Conservation (phyloP, 1,284 basidiomycete species). For the Trametes versicolor region DNA sequence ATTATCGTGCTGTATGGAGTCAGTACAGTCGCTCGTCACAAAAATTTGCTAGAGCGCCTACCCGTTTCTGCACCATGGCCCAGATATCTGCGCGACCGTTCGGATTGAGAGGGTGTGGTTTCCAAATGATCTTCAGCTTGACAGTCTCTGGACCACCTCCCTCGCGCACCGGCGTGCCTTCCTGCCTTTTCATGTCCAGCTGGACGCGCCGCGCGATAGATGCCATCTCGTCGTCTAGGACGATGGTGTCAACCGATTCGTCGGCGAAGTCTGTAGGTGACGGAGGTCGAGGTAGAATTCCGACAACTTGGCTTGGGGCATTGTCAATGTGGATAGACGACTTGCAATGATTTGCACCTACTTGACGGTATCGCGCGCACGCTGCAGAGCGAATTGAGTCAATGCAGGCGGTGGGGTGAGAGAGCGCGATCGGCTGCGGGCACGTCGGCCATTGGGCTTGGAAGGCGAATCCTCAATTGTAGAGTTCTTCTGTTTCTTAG, state of each 20-base stretch:
- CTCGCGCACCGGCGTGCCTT: slow-evolving; percentile 35
- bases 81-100: slow-evolving; percentile 52
- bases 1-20: slow-evolving; percentile 59
- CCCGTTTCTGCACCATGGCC: slow-evolving; percentile 66
- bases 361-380: slow-evolving; percentile 67
- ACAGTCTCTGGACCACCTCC: slow-evolving; percentile 53
- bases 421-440: slow-evolving; percentile 69
- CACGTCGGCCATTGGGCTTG: slow-evolving; percentile 49
- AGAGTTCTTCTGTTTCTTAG: slow-evolving; percentile 46
- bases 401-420: slow-evolving; percentile 78
- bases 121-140: slow-evolving; percentile 66
- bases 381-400: slow-evolving; percentile 57
- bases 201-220: slow-evolving; percentile 55
- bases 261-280: slow-evolving; percentile 56
- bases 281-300: slow-evolving; percentile 48
- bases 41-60: slow-evolving; percentile 43
- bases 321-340: neutral
- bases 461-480: slow-evolving; percentile 25
- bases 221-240: slow-evolving; percentile 69
- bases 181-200: slow-evolving; percentile 36
- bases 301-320: slow-evolving; percentile 55
- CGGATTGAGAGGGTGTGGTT: slow-evolving; percentile 64
- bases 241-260: slow-evolving; percentile 59
- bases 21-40: slow-evolving; percentile 1
- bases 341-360: slow-evolving; percentile 42